A percentile compares a stretch with the other conserved stretches of the same genome.
Conservation (phyloP, 805 yeast species). For the Yarrowia sp. region DNA sequence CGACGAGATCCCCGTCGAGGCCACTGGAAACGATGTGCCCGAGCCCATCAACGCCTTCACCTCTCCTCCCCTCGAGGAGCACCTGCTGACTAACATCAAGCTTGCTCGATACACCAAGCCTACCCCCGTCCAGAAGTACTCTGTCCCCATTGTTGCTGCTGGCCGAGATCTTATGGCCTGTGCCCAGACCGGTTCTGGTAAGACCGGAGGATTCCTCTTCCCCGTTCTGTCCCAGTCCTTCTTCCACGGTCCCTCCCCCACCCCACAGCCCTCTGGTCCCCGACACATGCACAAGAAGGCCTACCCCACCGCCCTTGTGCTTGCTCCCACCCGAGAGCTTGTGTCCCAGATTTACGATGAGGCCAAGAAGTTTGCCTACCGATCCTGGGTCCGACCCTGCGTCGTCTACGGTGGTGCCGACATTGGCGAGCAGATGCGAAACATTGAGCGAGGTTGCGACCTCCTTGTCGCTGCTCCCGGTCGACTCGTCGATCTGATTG, state of each 20-base stretch:
- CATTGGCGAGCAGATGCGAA: conserved; percentile 79
- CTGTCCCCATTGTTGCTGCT: conserved; percentile 83
- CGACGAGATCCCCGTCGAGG: conserved; percentile 98
- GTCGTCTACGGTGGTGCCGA: conserved; percentile 99
- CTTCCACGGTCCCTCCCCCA: conserved; percentile 76
- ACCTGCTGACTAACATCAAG: conserved; percentile 80
- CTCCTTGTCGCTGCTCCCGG: conserved; percentile 98
- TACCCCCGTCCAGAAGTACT: conserved; percentile 94
- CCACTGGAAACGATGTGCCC: conserved; percentile 90
- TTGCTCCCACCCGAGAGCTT: conserved; percentile 99
- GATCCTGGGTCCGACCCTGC: conserved; percentile 97
- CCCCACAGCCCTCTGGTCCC: conserved; percentile 41
- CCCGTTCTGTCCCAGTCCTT: conserved; percentile 93
- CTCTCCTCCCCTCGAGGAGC: conserved; percentile 83
- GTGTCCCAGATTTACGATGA: conserved; percentile 96
- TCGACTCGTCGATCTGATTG: conserved; percentile 92
- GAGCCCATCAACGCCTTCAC: conserved; percentile 87
- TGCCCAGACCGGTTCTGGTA: conserved; percentile 99
- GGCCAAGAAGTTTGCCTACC: conserved; percentile 90
- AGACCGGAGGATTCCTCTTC: conserved; percentile 99
- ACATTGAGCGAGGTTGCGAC: conserved; percentile 91
- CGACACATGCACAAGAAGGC: conserved; percentile 58
- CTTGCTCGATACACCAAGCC: conserved; percentile 91
- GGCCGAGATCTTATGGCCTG: conserved; percentile 95
- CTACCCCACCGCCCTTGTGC: conserved; percentile 87